A percentile compares a stretch with the other conserved stretches of the same genome.
These are phyloP conservation scores for Gossypium schwendimanii DNA, from an alignment of 441 rosid genomes.

Conservation along the genomic window DNA sequence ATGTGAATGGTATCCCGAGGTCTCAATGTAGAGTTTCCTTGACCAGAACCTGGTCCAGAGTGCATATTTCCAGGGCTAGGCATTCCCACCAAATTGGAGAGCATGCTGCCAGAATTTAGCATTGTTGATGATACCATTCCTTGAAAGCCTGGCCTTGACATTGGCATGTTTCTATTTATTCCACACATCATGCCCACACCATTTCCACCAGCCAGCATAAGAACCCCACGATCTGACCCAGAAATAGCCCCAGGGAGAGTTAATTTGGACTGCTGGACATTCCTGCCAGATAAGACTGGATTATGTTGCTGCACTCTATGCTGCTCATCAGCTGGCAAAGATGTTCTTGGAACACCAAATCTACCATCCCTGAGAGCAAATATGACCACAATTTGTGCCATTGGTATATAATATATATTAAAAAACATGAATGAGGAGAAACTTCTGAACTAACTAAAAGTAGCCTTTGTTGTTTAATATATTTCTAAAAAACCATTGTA, in stretches of 20 bases:
- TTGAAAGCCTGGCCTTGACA: constrained; percentile 75
- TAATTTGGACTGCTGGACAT: constrained; percentile 62
- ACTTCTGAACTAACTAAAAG: not conserved
- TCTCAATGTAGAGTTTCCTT: constrained; percentile 69
- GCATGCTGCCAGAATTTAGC: constrained; percentile 60
- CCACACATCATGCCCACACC: constrained; percentile 63
- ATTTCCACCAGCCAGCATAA: constrained; percentile 63
- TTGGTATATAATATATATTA: not conserved
- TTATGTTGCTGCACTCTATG: constrained; percentile 65
- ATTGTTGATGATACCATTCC: constrained; percentile 63
- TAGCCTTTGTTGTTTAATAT: not conserved
- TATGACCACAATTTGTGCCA: constrained; percentile 1
- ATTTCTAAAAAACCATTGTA: not conserved
- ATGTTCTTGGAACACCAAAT: constrained; percentile 58
- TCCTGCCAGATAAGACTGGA: constrained; percentile 62
- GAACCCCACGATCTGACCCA: constrained; percentile 66
- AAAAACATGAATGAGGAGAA: not conserved
- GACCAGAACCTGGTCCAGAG: constrained; percentile 59
- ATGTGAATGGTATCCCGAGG: constrained; percentile 67
- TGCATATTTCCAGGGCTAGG: constrained; percentile 59
- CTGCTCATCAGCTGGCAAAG: constrained; percentile 78
- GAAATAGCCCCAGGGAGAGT: constrained; percentile 59
- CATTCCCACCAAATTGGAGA: constrained; percentile 63
- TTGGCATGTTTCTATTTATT: constrained; percentile 61
- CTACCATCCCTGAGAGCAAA: constrained; percentile 62